Base-by-base conservation (phyloP, 768 basidiomycete genomes). In the Termitomyces sp. region DNA sequence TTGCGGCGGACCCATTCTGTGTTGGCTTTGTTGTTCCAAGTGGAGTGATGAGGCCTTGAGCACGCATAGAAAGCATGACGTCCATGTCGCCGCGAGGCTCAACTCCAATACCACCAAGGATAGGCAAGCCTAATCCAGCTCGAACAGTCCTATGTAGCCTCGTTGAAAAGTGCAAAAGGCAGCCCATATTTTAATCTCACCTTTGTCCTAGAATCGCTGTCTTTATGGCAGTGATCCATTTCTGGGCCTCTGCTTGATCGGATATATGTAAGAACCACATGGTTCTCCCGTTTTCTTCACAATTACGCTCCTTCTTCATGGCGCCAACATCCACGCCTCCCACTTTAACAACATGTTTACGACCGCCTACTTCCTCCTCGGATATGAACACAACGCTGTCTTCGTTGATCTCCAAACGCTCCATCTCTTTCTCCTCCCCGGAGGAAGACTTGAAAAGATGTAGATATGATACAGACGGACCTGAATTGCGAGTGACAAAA, bases 31-130 rank as follows among this genome's bases (percentile, higher is more conserved):
- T 46, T 24, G 64, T 54, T 20, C 68, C 68, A 53, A 70, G 69
- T 27, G 75, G 75, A 29, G 74, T 73, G 61, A 77, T 73, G 53
- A 84, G 70, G n/a, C 81, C 84, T 63, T 89, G 87, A 32, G 83
- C 76, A 48, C 85, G 85, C 77, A 92, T 89, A 31, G 87, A 86
- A 36, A 92, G 76, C 82, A 90, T 88, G 47, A 91, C 90, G 66
- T 92, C 90, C 75, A 92, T 82, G 65, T 92, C 90, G 6, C 90
- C 90, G 46, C 84, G 78, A 22, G 88, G 88, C 59, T 90, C 90
- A 26, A 79, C 72, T 9, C 73, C 74, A 27, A 79, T 72, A 16
- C 73, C 74, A 22, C 76, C 72, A 3, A 72, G 63, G 22, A 71
- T 71, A 27, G 82, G 71, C 24, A 76, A 70, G 34, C 82, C 80